A percentile compares a stretch with the other conserved stretches of the same genome.
phyloP scores from a whole-genome alignment of 2,329 filamentous ascomycete genomes.

The Reticulascus tulasneorum region DNA sequence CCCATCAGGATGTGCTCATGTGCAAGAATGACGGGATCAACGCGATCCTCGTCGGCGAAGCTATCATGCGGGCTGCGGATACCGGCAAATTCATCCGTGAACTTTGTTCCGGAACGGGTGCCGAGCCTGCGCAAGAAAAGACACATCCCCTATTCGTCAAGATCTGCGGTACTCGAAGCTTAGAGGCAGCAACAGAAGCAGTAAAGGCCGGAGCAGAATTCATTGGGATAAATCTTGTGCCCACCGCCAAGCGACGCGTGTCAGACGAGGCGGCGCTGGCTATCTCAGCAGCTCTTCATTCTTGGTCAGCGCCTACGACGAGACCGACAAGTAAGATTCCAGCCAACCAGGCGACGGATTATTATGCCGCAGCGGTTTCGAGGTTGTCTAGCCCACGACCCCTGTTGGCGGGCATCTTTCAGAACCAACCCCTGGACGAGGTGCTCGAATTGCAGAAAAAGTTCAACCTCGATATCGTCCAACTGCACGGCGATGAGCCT shows the following conservation, averaged over 20 bases:
- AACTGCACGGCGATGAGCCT: constrained; percentile 89
- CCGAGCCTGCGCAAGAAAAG: constrained; percentile 27
- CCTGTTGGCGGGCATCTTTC: constrained; percentile 88
- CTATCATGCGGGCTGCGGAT: constrained; percentile 87
- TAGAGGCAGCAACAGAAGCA: constrained; percentile 75
- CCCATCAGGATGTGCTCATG: constrained; percentile 79
- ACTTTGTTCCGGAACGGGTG: constrained; percentile 62
- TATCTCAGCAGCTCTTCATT: constrained; percentile 76
- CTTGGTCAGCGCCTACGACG: constrained; percentile 47
- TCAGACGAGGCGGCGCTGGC: constrained; percentile 71
- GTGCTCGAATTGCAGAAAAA: constrained; percentile 73
- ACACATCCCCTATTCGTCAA: constrained; percentile 68
- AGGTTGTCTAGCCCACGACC: constrained; percentile 56
- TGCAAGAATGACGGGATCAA: constrained; percentile 88
- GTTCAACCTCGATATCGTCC: constrained; percentile 80
- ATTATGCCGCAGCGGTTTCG: constrained; percentile 57
- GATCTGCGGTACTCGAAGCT: constrained; percentile 86
- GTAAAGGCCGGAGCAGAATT: constrained; percentile 86
- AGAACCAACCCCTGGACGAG: constrained; percentile 81
- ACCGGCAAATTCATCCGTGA: constrained; percentile 78
- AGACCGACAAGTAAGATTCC: constrained; percentile 25
- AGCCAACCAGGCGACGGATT: constrained; percentile 50
- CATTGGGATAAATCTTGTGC: constrained; percentile 87
- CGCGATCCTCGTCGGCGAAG: constrained; percentile 90
- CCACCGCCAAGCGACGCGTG: constrained; percentile 75